Base-by-base conservation (phyloP, 1,284 basidiomycete species). In the Schizophyllum commune region DNA sequence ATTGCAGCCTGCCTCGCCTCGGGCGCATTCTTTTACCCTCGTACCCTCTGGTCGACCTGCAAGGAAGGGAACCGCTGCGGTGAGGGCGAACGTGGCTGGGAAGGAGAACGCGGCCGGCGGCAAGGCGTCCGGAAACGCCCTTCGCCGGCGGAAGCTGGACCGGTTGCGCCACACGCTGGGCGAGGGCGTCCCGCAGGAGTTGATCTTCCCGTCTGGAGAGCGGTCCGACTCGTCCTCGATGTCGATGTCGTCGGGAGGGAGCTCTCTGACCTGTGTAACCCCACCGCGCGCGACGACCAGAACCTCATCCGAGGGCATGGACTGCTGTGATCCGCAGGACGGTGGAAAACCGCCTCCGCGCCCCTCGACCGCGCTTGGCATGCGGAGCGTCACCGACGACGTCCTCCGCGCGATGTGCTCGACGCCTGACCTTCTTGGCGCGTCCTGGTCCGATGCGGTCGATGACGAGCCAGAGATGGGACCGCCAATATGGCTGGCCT, bases 101-200 rank as follows among this genome's bases (percentile, higher is more conserved):
- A 47, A 47, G 39, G 39, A 47, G 39, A 47, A 47, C 17, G 39
- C 39, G 9, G 39, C 39, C 55, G 61, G 69, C 21, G 61, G 63
- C 39, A 74, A 80, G 56, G 73, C 78, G 8, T 78, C 77, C 13
- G 62, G 72, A 7, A 72, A 72, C 21, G 68, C 71, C 56, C 63
- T 77, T 19, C 77, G 82, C 13, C 77, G 79, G 58, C 73, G 76
- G 65, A 88, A 86, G 71, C 81, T 88, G 76, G 83, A 84, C 55
- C 74, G 81, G 39, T 71, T 88, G 58, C 76, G 80, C 54, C 79
- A 78, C 65, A 83, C 74, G 66, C 77, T 88, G 1, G 86, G 86
- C 0, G 77, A 85, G 19, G 80, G 79, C 22, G 80, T 88, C 13
- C 86, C 86, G 3, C 65, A 78, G 0, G 75, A 80, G 52, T 75